Base-by-base conservation (phyloP, 495 filamentous ascomycete genomes). In the Thermothielavioides terrestris region DNA sequence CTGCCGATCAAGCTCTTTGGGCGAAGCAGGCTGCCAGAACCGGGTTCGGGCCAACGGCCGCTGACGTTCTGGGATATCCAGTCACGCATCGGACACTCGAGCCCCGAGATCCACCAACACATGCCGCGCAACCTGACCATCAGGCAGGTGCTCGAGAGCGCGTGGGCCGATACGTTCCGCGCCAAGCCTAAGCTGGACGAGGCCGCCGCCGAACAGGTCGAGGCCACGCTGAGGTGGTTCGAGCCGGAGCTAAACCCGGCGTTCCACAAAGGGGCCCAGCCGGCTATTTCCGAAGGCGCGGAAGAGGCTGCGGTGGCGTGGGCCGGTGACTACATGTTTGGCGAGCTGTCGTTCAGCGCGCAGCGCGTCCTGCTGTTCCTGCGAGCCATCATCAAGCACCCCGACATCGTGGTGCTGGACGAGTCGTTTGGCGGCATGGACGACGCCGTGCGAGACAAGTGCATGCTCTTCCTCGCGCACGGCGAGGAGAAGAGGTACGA, bases 371-470 rank as follows among this genome's bases (percentile, higher is more conserved):
- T 84, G 9, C 77, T 98, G 2, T 92, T 97, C 65, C 69, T 97
- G 23, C 80, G 94, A 6, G 86, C 91, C 14, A 69, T 94, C 28
- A 78, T 92, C 55, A 85, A 89, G 53, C 77, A 77, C 46, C 88
- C 89, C 0, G 91, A 96, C 51, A 77, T 98, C 36, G 75, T 97
- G 26, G 85, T 98, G 31, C 77, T 97, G 2, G 92, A 97, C 58
- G 92, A 98, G 66, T 81, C 92, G 0, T 94, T 95, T 58, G 88
- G 86, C 37, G 89, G 91, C 23, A 88, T 98, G 81, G 82, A 90
- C 50, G 80, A 84, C 32, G 73, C 71, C 0, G 78, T 92, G n/a
- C 76, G 89, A 12, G 83, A 94, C 57, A 89, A 86, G 56, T 95
- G 90, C 55, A 71, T 90, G 46, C 63, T 78, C 0, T 92, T 95